A percentile compares a stretch with the other conserved stretches of the same genome.
phyloP scores from a whole-genome alignment of 768 basidiomycete species.

The Leccinum truebloodii region DNA sequence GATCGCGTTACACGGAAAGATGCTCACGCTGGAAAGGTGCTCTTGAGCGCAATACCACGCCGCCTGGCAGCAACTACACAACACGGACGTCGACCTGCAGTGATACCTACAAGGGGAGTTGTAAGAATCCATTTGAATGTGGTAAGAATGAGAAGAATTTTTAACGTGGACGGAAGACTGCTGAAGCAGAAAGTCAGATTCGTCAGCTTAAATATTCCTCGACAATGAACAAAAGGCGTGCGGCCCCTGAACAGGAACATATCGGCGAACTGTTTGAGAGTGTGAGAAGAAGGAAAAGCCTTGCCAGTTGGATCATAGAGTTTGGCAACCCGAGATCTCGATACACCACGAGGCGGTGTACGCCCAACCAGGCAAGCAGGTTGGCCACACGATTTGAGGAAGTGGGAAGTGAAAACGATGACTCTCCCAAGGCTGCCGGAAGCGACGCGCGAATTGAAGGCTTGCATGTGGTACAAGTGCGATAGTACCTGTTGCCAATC shows the following conservation, averaged over 20 bases:
- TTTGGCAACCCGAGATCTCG: conserved; percentile 22
- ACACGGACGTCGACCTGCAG: conserved; percentile 72
- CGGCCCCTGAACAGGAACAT: conserved; percentile 10
- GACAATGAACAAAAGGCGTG: conserved; percentile 20
- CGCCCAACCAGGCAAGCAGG: conserved; percentile 15
- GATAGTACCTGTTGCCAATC: too few species aligned
- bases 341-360: conserved; percentile 19
- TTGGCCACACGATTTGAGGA: conserved; percentile 2
- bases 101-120: conserved; percentile 59
- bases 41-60: conserved; percentile 82
- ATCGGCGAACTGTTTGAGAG: conserved; percentile 2
- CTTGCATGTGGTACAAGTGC: background rate
- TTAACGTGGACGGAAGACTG: conserved; percentile 14
- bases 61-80: conserved; percentile 84
- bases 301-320: conserved; percentile 6
- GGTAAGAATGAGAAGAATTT: conserved; percentile 18
- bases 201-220: conserved; percentile 18
- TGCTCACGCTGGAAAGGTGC: conserved; percentile 65
- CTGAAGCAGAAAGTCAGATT: conserved; percentile 3
- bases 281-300: conserved; percentile 10
- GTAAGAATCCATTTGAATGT: too few species aligned
- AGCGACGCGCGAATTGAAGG: background rate
- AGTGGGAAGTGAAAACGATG: background rate
- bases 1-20: conserved; percentile 19
- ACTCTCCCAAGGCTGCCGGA: too few species aligned